Evolutionary conservation across 1,139 yeast genomes (phyloP).

Genomic region (Kurtzmaniella quercitrusa): DNA sequence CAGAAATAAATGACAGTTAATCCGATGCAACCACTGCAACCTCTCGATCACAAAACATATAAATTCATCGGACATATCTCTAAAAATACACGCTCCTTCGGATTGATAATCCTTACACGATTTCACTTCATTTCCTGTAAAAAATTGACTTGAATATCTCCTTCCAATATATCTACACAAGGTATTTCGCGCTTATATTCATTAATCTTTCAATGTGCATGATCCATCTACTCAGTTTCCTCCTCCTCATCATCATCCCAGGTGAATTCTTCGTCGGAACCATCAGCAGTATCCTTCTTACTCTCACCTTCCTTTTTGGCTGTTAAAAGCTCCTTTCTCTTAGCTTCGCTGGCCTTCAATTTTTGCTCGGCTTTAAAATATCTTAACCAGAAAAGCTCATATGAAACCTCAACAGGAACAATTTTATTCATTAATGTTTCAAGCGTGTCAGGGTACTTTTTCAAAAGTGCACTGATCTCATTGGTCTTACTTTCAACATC

Average conservation of each 20-base stretch:
- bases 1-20: no score
- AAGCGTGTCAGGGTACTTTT: slow-evolving; percentile 47
- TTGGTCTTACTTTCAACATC: slow-evolving; percentile 49
- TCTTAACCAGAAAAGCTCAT: slow-evolving; percentile 68
- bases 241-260: slow-evolving; percentile 67
- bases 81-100: no score
- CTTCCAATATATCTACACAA: no score
- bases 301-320: slow-evolving; percentile 22
- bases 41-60: no score
- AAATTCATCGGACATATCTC: no score
- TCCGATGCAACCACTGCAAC: no score
- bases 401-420: slow-evolving; percentile 63
- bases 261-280: slow-evolving; percentile 47
- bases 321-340: slow-evolving; percentile 58
- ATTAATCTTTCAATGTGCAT: no score
- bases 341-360: slow-evolving; percentile 60
- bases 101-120: no score
- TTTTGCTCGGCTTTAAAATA: slow-evolving; percentile 57
- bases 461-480: slow-evolving; percentile 48
- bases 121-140: no score
- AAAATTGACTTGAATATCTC: no score
- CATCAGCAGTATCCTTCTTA: slow-evolving; percentile 34
- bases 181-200: no score
- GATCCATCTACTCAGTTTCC: slow-evolving; percentile 31
- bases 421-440: slow-evolving; percentile 55